Conservation (phyloP, 768 basidiomycete species). For the Rhodotorula graminis region DNA sequence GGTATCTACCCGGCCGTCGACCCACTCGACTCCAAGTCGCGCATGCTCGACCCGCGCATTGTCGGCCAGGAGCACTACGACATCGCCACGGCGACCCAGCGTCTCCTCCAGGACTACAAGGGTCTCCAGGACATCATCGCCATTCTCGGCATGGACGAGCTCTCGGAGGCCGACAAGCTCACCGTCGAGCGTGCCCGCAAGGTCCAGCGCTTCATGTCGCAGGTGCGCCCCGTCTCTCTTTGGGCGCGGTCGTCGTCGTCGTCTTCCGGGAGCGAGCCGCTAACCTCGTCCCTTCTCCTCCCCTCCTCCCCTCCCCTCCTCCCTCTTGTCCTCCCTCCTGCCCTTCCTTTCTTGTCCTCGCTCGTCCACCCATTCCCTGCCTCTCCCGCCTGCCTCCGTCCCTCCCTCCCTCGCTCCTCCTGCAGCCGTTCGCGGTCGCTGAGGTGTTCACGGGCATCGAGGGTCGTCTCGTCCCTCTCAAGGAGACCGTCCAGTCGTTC, state of each 20-base stretch:
- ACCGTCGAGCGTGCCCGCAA: conserved; percentile 97
- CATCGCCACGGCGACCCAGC: conserved; percentile 92
- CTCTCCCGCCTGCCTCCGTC: no score
- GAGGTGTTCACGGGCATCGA: conserved; percentile 51
- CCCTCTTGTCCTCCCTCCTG: no score
- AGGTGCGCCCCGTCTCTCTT: neutral
- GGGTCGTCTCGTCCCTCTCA: conserved; percentile 75
- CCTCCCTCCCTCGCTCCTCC: neutral
- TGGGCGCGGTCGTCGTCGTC: conserved; percentile 90
- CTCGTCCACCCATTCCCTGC: no score
- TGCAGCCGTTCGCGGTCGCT: conserved; percentile 96
- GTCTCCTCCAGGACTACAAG: conserved; percentile 70
- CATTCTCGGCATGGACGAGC: conserved; percentile 99
- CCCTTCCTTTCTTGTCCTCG: no score
- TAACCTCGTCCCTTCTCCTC: no score
- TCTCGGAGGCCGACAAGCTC: conserved; percentile 99
- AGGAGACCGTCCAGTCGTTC: conserved; percentile 66
- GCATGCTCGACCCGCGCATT: conserved; percentile 99
- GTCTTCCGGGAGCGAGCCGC: neutral
- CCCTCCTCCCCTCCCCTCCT: no score
- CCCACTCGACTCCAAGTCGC: conserved; percentile 97
- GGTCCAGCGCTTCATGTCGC: conserved; percentile 97
- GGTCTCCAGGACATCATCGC: conserved; percentile 86
- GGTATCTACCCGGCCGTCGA: conserved; percentile 90
- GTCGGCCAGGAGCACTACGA: conserved; percentile 93